Percentiles rank a stretch among this genome's conserved stretches.
Conservation (phyloP, 257 asterid genomes). For the Rauvolfia tetraphylla region DNA sequence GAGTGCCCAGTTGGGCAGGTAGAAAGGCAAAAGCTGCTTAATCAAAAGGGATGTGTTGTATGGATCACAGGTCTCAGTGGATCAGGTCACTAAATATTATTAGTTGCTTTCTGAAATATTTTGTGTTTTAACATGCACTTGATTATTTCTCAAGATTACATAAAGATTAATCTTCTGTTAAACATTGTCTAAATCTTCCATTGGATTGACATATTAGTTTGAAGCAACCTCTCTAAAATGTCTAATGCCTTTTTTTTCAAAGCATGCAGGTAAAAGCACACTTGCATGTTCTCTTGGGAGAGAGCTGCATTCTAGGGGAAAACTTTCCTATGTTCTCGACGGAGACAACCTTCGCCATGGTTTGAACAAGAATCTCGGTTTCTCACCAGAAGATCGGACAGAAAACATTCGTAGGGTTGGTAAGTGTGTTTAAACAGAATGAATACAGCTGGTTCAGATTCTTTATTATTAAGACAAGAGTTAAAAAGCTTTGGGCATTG, state of each 20-base stretch:
- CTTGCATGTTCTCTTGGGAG: conserved; percentile 88
- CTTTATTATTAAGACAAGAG: background rate
- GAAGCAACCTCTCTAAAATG: background rate
- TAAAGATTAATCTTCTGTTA: background rate
- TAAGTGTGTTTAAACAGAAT: conserved; percentile 27
- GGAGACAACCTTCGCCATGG: conserved; percentile 98
- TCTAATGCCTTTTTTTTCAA: conserved; percentile 6
- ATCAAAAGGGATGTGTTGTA: conserved; percentile 91
- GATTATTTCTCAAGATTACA: background rate
- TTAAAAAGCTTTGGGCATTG: background rate
- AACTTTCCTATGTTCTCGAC: conserved; percentile 88
- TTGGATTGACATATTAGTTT: background rate
- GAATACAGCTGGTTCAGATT: background rate
- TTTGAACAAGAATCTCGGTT: conserved; percentile 83
- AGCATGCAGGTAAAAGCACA: conserved; percentile 74
- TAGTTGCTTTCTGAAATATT: background rate
- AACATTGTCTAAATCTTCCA: background rate
- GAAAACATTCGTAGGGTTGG: conserved; percentile 96
- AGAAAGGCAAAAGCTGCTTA: conserved; percentile 76
- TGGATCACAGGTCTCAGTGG: conserved; percentile 99
- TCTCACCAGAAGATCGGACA: conserved; percentile 76
- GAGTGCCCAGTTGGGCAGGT: conserved; percentile 70
- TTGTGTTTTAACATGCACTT: conserved; percentile 2
- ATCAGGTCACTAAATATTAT: conserved; percentile 60
- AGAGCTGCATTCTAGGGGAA: conserved; percentile 75